Evolutionary conservation across 164 flowering plant genomes (phyloP), one percentile per base, ranked within the genome.

Genomic region (Litsea cubeba): DNA sequence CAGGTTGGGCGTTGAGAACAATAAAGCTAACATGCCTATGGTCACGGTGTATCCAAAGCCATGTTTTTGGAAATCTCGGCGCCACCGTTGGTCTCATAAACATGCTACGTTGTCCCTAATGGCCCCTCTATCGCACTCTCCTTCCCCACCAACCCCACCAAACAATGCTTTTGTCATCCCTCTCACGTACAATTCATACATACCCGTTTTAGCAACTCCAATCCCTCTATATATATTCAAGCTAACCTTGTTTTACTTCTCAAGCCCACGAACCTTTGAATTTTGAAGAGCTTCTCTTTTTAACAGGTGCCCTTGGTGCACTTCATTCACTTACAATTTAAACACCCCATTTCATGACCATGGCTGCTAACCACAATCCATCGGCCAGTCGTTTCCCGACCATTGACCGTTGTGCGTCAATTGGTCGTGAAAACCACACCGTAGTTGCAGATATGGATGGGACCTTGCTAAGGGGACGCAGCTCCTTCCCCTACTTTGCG

Each of bases 371-470:
- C 11, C 40, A 3, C 10, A 17, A 3, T 2, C 1, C 10, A 10
- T n/a, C 20, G 2, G 25, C 80, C 51, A 82, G 64, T 30, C 76
- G 60, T 50, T 90, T 89, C 71, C 79, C 82, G 18, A 83, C 92
- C 7, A 80, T 93, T 71, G 51, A 85, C 0, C 84, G 82, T 76
- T 93, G 93, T 73, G 75, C 72, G 76, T 30, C 79, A 12, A 83
- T 81, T 7, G 84, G 78, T 0, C 78, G 95, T n/a, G 84, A 87
- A 0, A 79, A 80, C 50, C 93, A 90, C 69, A 69, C 74, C 50
- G 86, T 82, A 12, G 82, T 82, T 1, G 80, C 86, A 1, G 85
- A 85, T 76, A 28, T 83, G 76, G 88, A 85, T 23, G 85, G 88
- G 5, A 82, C 86, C 2, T 69, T 83, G n/a, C 77, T 83, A 0